Evolutionary conservation across 208 protist species (phyloP).

Genomic region (Leishmania martiniquensis): DNA sequence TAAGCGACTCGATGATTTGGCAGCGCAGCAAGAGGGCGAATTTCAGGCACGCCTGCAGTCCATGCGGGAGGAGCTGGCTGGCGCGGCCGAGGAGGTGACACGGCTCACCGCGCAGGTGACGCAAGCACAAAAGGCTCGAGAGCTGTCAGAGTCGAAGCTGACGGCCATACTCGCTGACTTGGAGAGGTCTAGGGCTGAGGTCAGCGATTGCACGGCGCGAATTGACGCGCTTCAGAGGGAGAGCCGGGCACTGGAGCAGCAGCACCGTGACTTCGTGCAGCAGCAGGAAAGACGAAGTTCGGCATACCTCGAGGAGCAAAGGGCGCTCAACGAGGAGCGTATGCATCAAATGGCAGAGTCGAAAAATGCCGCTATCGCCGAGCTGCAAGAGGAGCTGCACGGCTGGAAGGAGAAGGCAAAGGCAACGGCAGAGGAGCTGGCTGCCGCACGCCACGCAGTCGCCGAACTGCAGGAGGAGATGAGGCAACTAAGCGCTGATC

Average conservation of each 20-base stretch:
- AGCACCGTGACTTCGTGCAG: conserved; percentile 51
- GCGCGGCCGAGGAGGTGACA: conserved; percentile 33
- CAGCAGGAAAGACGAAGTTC: conserved; percentile 39
- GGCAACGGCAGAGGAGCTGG: conserved; percentile 50
- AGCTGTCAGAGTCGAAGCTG: conserved; percentile 28
- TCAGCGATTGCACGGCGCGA: conserved; percentile 16
- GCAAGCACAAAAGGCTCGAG: conserved; percentile 23
- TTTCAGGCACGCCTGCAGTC: conserved; percentile 54
- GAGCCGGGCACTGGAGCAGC: conserved; percentile 50
- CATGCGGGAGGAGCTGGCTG: conserved; percentile 63
- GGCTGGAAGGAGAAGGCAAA: conserved; percentile 52
- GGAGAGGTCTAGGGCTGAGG: conserved; percentile 22
- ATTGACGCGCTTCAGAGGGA: conserved; percentile 14
- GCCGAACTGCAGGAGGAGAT: conserved; percentile 56
- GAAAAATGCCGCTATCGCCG: conserved; percentile 59
- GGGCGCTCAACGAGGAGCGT: conserved; percentile 49
- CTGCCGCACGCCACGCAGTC: conserved; percentile 47
- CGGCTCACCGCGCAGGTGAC: conserved; percentile 37
- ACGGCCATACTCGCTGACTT: conserved; percentile 17
- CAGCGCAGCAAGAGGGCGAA: conserved; percentile 61
- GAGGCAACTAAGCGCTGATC: conserved; percentile 42
- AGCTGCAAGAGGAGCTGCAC: conserved; percentile 58
- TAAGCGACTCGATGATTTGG: conserved; percentile 55
- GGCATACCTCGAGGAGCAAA: conserved; percentile 47
- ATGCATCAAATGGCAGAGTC: conserved; percentile 44